phyloP scores from a whole-genome alignment of 192 early-diverging fungal genomes.

The Coemansia sp. region DNA sequence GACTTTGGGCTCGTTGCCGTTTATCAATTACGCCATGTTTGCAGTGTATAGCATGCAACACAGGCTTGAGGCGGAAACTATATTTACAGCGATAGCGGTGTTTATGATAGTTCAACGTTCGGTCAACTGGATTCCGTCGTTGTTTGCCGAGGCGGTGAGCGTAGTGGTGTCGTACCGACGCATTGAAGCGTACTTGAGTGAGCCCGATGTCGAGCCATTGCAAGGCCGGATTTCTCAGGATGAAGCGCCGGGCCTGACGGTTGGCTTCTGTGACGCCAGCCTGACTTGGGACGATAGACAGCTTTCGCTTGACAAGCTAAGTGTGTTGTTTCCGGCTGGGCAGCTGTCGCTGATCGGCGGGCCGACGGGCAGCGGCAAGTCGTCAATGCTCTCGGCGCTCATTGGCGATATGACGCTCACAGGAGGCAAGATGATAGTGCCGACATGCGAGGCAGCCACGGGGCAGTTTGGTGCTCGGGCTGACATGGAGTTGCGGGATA shows the following conservation, averaged over 20 bases:
- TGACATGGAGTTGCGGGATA: slow-evolving; percentile 11
- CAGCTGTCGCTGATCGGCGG: slow-evolving; percentile 77
- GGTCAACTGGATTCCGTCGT: slow-evolving; percentile 54
- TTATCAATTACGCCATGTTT: slow-evolving; percentile 58
- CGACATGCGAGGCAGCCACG: not conserved
- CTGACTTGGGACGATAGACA: slow-evolving; percentile 17
- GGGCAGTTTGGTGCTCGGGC: not conserved
- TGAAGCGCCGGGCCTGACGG: not conserved
- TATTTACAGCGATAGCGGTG: slow-evolving; percentile 69
- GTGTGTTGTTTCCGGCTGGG: slow-evolving; percentile 60
- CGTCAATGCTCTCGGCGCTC: slow-evolving; percentile 71
- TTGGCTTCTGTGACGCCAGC: slow-evolving; percentile 50
- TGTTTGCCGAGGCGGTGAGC: slow-evolving; percentile 54
- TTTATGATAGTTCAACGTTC: slow-evolving; percentile 65
- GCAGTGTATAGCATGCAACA: slow-evolving; percentile 56
- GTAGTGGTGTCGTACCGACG: slow-evolving; percentile 59
- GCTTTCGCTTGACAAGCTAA: slow-evolving; percentile 56
- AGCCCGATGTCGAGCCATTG: slow-evolving; percentile 60
- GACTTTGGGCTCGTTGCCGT: slow-evolving; percentile 55
- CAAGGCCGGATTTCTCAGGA: slow-evolving; percentile 2
- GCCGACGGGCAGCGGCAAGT: slow-evolving; percentile 87
- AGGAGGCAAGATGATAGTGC: slow-evolving; percentile 17
- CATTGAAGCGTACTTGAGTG: slow-evolving; percentile 67
- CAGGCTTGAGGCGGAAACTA: slow-evolving; percentile 54
- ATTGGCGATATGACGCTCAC: slow-evolving; percentile 68